Base-by-base conservation (phyloP, 352 stramenopile genomes). In the Pythium sp. region DNA sequence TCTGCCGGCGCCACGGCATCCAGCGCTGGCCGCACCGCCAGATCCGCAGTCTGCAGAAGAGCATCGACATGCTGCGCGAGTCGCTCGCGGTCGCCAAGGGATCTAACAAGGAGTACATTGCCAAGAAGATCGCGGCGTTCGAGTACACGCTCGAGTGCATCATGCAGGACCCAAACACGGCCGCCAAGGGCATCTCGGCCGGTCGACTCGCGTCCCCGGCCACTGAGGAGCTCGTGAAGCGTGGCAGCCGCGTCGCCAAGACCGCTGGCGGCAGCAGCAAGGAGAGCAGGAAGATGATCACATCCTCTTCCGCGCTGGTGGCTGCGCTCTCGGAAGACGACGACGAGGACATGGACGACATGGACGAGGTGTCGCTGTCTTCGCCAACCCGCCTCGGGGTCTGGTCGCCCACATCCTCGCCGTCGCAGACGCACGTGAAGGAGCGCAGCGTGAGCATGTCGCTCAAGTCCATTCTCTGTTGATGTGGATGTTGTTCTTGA, bases 61-160 rank as follows among this genome's bases (percentile, higher is more conserved):
- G 84, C 68, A 93, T 94, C 55, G 83, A 92, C 58, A 89, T 92
- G 83, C 67, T 93, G 56, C 79, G 81, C 18, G 84, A 91, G 72
- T 91, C 84, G 47, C 78, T 93, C 32, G 64, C 73, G 32, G 80
- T 90, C 62, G 84, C 84, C 41, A 93, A 91, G 62, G 84, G 84
- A 22, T 85, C 81, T 36, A 91, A 91, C 72, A 87, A 81, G 63
- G 84, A 91, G 64, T 91, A 93, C 73, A 91, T 93, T 62, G 75
- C 79, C 65, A 91, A 91, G 72, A 93, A 93, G 74, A 93, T 93
- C 64, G 81, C 81, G 28, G 81, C 84, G 2, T 93, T 93, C 54
- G 84, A 93, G 81, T 83, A 84, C 75, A 91, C 84, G 59, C 81
- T 93, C 58, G 79, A 93, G 68, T 91, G 84, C 68, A 91, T 93